Evolutionary conservation across 805 yeast species (phyloP).

Genomic region (Kazachstania africana): DNA sequence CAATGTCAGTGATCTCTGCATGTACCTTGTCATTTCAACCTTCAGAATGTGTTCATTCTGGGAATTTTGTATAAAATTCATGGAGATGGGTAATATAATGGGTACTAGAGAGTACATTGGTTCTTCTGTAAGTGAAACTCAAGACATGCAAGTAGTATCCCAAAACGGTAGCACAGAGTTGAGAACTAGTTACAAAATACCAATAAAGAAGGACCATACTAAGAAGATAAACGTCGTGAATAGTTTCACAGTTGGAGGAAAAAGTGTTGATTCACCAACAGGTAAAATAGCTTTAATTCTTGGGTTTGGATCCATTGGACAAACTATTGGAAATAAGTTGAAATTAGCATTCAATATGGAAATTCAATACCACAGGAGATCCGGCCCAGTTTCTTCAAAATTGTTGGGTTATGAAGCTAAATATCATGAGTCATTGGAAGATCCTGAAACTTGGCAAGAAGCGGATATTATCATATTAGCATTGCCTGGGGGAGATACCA

Average conservation of each 20-base stretch:
- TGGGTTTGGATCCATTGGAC: conserved; percentile 72
- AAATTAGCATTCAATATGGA: conserved; percentile 46
- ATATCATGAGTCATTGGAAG: conserved; percentile 36
- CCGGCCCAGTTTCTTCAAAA: conserved; percentile 27
- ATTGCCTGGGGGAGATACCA: conserved; percentile 52
- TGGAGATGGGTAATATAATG: conserved; percentile 33
- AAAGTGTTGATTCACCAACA: conserved; percentile 38
- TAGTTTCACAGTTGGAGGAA: conserved; percentile 36
- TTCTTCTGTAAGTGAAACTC: conserved; percentile 9
- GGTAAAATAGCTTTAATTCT: conserved; percentile 51
- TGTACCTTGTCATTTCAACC: conserved; percentile 44
- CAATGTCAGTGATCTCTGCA: conserved; percentile 65
- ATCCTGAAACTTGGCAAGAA: conserved; percentile 26
- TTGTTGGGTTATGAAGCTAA: conserved; percentile 34
- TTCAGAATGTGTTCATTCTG: conserved; percentile 46
- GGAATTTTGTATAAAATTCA: conserved; percentile 30
- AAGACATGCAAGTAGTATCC: conserved; percentile 1
- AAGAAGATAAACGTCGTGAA: conserved; percentile 25
- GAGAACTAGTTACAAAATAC: conserved; percentile 10
- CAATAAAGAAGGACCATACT: background rate
- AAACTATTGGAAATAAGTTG: conserved; percentile 46
- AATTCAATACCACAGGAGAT: conserved; percentile 50
- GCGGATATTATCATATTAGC: conserved; percentile 53
- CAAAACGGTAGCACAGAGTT: background rate
- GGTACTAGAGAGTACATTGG: conserved; percentile 32